Conservation (phyloP, 371 early-diverging fungal genomes). For the Quaeritorhiza haematococci region DNA sequence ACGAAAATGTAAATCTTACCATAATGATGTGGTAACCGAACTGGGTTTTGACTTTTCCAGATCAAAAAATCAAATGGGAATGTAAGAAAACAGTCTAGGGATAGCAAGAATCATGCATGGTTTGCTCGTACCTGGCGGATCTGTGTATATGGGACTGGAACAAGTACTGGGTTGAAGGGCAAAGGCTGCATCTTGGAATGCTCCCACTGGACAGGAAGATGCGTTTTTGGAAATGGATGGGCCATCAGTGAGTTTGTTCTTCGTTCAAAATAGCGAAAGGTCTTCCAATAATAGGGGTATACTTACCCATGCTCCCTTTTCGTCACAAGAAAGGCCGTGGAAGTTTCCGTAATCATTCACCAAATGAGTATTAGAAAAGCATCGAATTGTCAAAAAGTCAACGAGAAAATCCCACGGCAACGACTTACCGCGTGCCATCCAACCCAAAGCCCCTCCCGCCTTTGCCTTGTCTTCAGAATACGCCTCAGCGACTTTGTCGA, state of each 20-base stretch:
- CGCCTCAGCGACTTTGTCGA: not conserved
- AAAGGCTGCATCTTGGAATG: not conserved
- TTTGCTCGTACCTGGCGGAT: not conserved
- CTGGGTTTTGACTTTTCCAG: too few relatives aligned
- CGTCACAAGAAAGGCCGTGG: not conserved
- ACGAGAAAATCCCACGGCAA: too few relatives aligned
- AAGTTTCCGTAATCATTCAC: too few relatives aligned
- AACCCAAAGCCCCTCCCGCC: not conserved
- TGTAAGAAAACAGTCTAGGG: not conserved
- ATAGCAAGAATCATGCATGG: not conserved
- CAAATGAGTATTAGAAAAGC: too few relatives aligned
- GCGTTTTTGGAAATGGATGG: not conserved
- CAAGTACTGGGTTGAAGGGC: not conserved
- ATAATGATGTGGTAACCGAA: slow-evolving; percentile 1
- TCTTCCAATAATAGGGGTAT: not conserved
- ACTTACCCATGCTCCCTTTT: not conserved
- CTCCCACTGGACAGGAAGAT: not conserved
- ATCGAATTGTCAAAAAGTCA: too few relatives aligned
- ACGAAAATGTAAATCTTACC: too few relatives aligned
- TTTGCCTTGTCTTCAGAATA: slow-evolving; percentile 1
- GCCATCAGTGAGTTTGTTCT: not conserved
- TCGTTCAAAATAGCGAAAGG: not conserved
- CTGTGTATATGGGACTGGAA: not conserved
- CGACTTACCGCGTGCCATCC: not conserved
- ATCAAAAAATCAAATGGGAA: too few relatives aligned